Evolutionary conservation across 805 yeast species (phyloP), one percentile per base, ranked within the genome.

Genomic region (Candida alai): DNA sequence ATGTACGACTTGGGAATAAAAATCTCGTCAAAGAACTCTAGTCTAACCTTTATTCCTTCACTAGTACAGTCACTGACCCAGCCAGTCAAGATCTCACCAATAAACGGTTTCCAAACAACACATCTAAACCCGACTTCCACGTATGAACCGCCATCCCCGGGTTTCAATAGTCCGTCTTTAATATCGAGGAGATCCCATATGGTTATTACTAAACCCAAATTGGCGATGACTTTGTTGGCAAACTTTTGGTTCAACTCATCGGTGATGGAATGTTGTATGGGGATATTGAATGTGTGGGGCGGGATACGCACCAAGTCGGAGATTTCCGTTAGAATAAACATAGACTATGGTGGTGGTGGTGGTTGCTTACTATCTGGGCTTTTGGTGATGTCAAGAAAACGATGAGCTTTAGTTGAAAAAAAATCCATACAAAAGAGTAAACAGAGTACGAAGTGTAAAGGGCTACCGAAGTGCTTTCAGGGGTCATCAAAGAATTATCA

Each of bases 71-170:
- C 84, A 26, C 87, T 79, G 21, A 93, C 86, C 90, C 95, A 87
- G 2, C 98, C 98, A 0, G 88, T 80, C 17, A 93, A 57, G 6
- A 90, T 76, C 55, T 93, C 98, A 7, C 98, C 98, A 1, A 86
- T 80, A 58, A 90, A 90, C 1, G 98, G 98, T 44, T 89, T 84
- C 72, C 93, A 93, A 2, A 90, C 80, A 7, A 89, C 66, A 30
- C 83, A 68, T 33, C 97, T 63, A 52, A 88, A 85, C 36, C 67
- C 73, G 13, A 82, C 84, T 43, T 80, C 83, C 25, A 86, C 78
- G 48, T 71, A 89, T 4, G 87, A 72, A 2, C 89, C 87, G 6
- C 98, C 97, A 59, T 93, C 97, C 6, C 98, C 97, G 1, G 96
- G 96, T 48, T 79, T 83, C 40, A 93, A 67, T 43, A 85, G 69